phyloP scores from a whole-genome alignment of 805 yeast genomes.

The Yarrowia phangngaensis region DNA sequence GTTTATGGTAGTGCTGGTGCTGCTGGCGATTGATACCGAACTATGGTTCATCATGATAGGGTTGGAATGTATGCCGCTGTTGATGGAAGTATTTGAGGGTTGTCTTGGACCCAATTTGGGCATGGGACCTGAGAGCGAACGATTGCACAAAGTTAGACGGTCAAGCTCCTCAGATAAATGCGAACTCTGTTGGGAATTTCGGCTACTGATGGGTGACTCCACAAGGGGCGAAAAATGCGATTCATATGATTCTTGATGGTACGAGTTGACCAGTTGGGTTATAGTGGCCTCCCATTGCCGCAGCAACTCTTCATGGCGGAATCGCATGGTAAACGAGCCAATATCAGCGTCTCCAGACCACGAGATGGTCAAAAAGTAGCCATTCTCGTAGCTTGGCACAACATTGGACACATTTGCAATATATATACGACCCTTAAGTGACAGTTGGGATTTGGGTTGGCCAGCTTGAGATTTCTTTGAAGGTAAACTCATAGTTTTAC shows the following conservation, averaged over 20 bases:
- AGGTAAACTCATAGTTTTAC: conserved; percentile 45
- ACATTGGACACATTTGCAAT: conserved; percentile 59
- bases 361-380: conserved; percentile 36
- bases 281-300: conserved; percentile 65
- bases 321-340: conserved; percentile 66
- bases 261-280: conserved; percentile 27
- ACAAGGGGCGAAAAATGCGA: conserved; percentile 12
- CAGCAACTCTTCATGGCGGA: conserved; percentile 77
- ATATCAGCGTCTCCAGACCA: conserved; percentile 4
- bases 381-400: conserved; percentile 33
- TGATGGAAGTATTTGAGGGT: conserved; percentile 11
- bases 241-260: not conserved
- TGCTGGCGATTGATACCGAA: conserved; percentile 22
- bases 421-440: conserved; percentile 77
- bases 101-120: conserved; percentile 16
- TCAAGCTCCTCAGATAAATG: conserved; percentile 27
- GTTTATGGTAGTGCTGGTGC: conserved; percentile 1
- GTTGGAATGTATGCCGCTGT: conserved; percentile 5
- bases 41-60: conserved; percentile 16
- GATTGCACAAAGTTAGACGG: conserved; percentile 18
- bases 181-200: conserved; percentile 25
- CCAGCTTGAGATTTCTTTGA: conserved; percentile 46
- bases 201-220: conserved; percentile 20
- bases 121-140: conserved; percentile 13
- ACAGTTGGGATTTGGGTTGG: conserved; percentile 41